Percentiles rank a stretch among this genome's conserved stretches.
Conservation (phyloP, 2,329 filamentous ascomycete genomes). For the Apiospora saccharicola region DNA sequence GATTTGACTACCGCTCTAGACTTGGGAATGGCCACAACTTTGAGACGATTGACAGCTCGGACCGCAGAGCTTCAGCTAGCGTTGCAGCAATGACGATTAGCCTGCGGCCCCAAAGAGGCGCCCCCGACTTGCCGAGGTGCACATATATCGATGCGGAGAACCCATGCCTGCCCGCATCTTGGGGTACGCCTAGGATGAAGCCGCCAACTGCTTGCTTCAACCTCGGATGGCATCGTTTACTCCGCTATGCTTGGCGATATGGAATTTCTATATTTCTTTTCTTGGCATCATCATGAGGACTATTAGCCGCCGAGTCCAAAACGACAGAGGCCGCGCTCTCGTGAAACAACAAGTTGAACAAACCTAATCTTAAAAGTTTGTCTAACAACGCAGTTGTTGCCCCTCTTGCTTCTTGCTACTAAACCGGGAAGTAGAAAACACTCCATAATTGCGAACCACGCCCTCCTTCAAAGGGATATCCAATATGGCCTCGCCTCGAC, state of each 20-base stretch:
- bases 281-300: neutral
- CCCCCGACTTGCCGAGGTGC: neutral
- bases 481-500: constrained; percentile 28
- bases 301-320: neutral
- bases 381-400: neutral
- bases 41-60: neutral
- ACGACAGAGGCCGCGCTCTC: neutral
- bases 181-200: neutral
- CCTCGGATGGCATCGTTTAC: neutral
- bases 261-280: neutral
- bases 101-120: neutral
- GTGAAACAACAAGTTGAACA: neutral
- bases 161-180: neutral
- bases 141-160: neutral
- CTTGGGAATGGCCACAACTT: neutral
- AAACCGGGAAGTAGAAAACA: neutral
- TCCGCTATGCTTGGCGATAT: neutral
- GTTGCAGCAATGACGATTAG: neutral
- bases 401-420: neutral
- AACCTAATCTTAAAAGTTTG: neutral
- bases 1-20: neutral
- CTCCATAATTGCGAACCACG: neutral
- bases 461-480: neutral
- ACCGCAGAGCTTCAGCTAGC: neutral
- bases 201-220: neutral